Base-by-base conservation (phyloP, 768 basidiomycete species). In the Candolleomyces efflorescens region DNA sequence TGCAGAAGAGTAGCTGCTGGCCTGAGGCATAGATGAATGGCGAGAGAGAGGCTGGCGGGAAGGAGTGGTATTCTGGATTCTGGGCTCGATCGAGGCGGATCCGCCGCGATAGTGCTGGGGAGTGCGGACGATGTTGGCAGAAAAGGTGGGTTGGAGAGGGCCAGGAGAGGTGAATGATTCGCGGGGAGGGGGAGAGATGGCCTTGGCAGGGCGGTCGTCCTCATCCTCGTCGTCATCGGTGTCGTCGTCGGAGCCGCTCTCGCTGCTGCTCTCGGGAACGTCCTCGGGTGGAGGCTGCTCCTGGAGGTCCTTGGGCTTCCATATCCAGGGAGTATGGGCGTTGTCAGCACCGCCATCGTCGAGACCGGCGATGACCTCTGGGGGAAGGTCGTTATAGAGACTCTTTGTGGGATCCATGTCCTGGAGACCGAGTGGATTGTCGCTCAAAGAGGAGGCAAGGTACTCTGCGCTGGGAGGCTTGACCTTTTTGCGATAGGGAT, bases 321-420 rank as follows among this genome's bases (percentile, higher is more conserved):
- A 90, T 56, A 89, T 78, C 88, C 88, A 90, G 7, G 89, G 89
- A 0, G 89, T 89, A 13, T 79, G 74, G 5, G 11, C 38, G 43
- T n/a, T 6, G 11, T 9, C 57, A 12, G 36, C 52, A 24, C 27
- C 48, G 18, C 13, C 49, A 24, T 38, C 52, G n/a, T 53, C n/a
- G 26, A 27, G 49, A 4, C 49, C 49, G 11, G 24, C 24, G 50
- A 57, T 7, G 5, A 75, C 71, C 15, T 70, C 72, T 3, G 41
- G 41, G 17, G 72, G 71, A 18, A 54, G 39, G 20, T 60, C 41
- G 45, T 27, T 9, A 55, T 38, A 80, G 84, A 60, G 63, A 87
- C 88, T 45, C 20, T 52, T 45, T 5, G 78, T 77, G 55, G 81
- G 80, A 44, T 86, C 77, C 85, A 89, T 87, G 53, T 82, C 78